Evolutionary conservation across 768 basidiomycete genomes (phyloP), one percentile per base, ranked within the genome.

Genomic region (Boletellus ananas): DNA sequence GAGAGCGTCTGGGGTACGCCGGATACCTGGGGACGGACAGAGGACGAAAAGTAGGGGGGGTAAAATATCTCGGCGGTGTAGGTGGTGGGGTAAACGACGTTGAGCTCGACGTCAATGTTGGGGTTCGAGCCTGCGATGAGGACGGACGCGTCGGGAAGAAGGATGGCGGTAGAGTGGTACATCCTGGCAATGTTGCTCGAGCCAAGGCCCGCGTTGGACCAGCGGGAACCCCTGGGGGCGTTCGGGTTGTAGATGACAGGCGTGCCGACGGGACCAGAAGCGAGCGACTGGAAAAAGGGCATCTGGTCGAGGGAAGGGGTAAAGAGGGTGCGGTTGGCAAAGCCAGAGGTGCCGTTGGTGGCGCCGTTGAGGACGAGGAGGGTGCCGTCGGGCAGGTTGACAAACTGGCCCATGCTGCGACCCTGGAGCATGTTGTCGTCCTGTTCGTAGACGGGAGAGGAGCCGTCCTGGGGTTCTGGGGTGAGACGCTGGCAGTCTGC

Each of bases 391-490:
- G 92, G 83, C 8, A 96, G 83, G 34, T 79, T 77, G 68, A 94
- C 84, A 65, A 95, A 92, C 64, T 92, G 89, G 10, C 93, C 90
- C 94, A 97, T 97, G 23, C 87, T 90, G 17, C 92, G 79, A 0
- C 82, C 80, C 52, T 83, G 76, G 9, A 81, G 72, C 77, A 94
- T 82, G 51, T 80, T 67, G 55, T 94, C 92, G 51, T 92, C 91
- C 58, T 86, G 76, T 6, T 74, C 69, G 62, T 89, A 91, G 0
- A 58, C 68, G 0, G 83, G 75, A 1, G 74, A 34, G 1, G 84
- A 80, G 3, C 85, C 86, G 47, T 85, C 85, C 4, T 65, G 63
- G 38, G 90, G 90, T 62, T 95, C 92, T 0, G 95, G 94, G 0
- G 87, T 91, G 59, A 97, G 85, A 25, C 87, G 78, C 51, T 89